These are phyloP conservation scores for Schwanniomyces sp. DNA, from an alignment of 805 yeast species.

Conservation along the genomic window DNA sequence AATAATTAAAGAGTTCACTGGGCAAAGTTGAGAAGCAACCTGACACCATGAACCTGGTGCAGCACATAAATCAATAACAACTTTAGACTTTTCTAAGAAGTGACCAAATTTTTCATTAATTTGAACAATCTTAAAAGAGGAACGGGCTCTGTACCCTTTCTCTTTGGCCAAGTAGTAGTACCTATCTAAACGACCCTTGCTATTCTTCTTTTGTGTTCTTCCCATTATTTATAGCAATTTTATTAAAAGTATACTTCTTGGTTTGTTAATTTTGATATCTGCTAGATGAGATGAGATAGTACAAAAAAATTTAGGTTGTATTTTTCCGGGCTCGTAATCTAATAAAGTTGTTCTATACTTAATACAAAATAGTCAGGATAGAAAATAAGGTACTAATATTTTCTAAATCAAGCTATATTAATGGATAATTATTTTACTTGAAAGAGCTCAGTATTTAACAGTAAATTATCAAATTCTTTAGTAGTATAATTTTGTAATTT, in stretches of 20 bases:
- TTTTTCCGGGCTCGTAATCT: neutral
- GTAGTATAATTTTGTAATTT: too few relatives aligned
- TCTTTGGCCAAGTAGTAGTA: conserved; percentile 96
- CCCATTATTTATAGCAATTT: conserved; percentile 54
- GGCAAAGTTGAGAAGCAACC: conserved; percentile 92
- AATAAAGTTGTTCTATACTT: neutral
- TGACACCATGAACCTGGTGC: conserved; percentile 99
- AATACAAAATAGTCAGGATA: too few relatives aligned
- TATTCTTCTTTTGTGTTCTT: conserved; percentile 88
- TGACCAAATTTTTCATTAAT: conserved; percentile 96
- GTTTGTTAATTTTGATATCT: neutral
- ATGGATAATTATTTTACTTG: too few relatives aligned
- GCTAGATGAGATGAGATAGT: conserved; percentile 6
- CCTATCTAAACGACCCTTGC: conserved; percentile 98
- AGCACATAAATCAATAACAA: conserved; percentile 96
- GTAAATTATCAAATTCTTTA: too few relatives aligned
- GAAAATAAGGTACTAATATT: too few relatives aligned
- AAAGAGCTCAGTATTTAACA: too few relatives aligned
- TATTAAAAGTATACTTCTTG: neutral
- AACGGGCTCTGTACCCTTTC: conserved; percentile 98
- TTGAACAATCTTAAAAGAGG: conserved; percentile 92
- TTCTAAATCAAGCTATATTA: too few relatives aligned
- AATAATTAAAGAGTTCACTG: conserved; percentile 86
- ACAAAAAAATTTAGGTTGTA: neutral
- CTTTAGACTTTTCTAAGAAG: conserved; percentile 90